Evolutionary conservation across 495 filamentous ascomycete genomes (phyloP).

Genomic region (Penicillium cinerascens): DNA sequence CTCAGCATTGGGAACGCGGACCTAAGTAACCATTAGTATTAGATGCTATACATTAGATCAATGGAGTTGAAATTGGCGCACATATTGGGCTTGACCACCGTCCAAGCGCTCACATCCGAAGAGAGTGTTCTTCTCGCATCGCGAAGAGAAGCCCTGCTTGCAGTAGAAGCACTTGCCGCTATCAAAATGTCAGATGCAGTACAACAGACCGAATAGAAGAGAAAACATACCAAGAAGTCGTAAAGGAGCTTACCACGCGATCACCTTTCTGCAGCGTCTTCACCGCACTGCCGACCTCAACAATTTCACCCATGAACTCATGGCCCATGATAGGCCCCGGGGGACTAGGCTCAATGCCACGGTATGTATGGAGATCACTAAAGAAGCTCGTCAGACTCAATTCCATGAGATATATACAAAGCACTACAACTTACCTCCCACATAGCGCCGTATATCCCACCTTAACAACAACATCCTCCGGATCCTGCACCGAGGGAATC

Average conservation of each 20-base stretch:
- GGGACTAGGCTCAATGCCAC: constrained; percentile 67
- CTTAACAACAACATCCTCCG: constrained; percentile 79
- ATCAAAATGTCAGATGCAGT: constrained; percentile 8
- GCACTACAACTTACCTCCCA: constrained; percentile 63
- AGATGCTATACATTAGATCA: neutral
- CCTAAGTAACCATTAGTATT: constrained; percentile 24
- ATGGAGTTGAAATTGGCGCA: constrained; percentile 12
- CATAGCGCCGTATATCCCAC: constrained; percentile 84
- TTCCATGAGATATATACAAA: neutral
- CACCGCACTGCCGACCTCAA: constrained; percentile 63
- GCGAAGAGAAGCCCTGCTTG: constrained; percentile 72
- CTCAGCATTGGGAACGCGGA: constrained; percentile 82
- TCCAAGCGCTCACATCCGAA: constrained; percentile 75
- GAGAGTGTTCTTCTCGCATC: constrained; percentile 70
- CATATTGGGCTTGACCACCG: constrained; percentile 88
- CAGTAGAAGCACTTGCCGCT: constrained; percentile 91
- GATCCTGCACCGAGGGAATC: constrained; percentile 59
- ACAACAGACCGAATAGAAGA: neutral
- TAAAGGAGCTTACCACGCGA: constrained; percentile 78
- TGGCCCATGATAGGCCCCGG: constrained; percentile 67
- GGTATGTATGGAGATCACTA: constrained; percentile 88
- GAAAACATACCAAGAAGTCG: constrained; percentile 72
- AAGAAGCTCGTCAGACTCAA: neutral
- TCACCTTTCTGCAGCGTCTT: constrained; percentile 72
- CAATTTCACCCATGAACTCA: constrained; percentile 76